Percentiles rank a stretch among this genome's conserved stretches.
phyloP scores from a whole-genome alignment of 768 basidiomycete species.

The Trametes sanguinea region DNA sequence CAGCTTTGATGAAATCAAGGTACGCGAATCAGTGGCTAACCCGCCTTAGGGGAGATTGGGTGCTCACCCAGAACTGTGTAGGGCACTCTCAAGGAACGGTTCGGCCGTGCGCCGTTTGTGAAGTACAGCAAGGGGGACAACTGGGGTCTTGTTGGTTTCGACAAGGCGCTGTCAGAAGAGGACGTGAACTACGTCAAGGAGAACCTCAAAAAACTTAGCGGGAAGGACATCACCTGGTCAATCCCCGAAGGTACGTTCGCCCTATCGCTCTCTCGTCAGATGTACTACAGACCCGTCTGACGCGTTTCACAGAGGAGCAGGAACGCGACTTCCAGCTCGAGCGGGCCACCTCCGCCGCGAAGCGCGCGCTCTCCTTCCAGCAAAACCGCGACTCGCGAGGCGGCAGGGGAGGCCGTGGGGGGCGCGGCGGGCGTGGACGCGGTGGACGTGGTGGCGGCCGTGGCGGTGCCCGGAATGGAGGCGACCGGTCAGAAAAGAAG shows the following conservation, averaged over 20 bases:
- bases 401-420: conserved; percentile 48
- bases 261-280: background rate
- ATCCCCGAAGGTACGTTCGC: conserved; percentile 54
- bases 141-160: conserved; percentile 52
- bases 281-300: background rate
- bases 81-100: conserved; percentile 51
- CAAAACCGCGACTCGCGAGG: conserved; percentile 42
- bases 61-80: conserved; percentile 22
- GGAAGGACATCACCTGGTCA: conserved; percentile 65
- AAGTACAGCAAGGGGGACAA: conserved; percentile 48
- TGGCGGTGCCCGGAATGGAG: conserved; percentile 34
- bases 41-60: background rate
- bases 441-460: conserved; percentile 38
- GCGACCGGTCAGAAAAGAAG: conserved; percentile 17
- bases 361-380: conserved; percentile 44
- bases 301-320: conserved; percentile 54
- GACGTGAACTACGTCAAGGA: conserved; percentile 72
- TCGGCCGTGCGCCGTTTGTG: conserved; percentile 48
- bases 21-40: conserved; percentile 12
- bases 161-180: conserved; percentile 70
- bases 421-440: conserved; percentile 36
- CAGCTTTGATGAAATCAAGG: conserved; percentile 64
- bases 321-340: conserved; percentile 75
- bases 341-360: conserved; percentile 70
- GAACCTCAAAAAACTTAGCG: conserved; percentile 62